Evolutionary conservation across 345 rosid species (phyloP), one percentile per base, ranked within the genome.

Genomic region (Acer negundo): DNA sequence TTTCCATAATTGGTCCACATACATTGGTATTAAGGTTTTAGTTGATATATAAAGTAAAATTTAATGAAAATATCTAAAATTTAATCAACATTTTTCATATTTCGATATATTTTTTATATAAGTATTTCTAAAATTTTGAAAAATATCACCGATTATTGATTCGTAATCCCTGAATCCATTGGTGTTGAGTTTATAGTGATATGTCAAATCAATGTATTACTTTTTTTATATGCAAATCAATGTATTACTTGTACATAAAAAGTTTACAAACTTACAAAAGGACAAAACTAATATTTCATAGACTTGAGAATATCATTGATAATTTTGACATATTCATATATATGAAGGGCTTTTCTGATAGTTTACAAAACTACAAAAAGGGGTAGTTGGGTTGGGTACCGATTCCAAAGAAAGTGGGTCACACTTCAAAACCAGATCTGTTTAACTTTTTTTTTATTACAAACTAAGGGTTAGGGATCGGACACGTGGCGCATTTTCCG

Each of bases 401-500:
- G 11, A 51, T 10, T 46, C 9, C 62, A 7, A n/a, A 1, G n/a
- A 12, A 13, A 11, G 69, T 74, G 77, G 77, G 70, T 26, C 70
- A 62, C 70, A 44, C 0, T 11, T 0, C 0, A n/a, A 49, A 49
- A 62, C 51, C 10, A 1, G 40, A 74, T 46, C 38, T 0, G 69
- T 74, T 56, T 62, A 69, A 28, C 70, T 10, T 28, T 16, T 28
- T 16, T 63, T 16, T 35, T 4, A 35, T 16, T 24, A 42, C 70
- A 6, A 44, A 19, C 26, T 1, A 1, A 19, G 38, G 13, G 38
- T n/a, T 31, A 47, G 20, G 51, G 51, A 20, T 3, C 47, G 26
- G 35, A 26, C 78, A 75, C 78, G 70, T 35, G 10, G 51, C 78
- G 20, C 2, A 17, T 24, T 75, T 12, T 40, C 49, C 40, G 47